Conservation (phyloP, 225 moss, liverwort and hornwort genomes). For the Bryum argenteum region DNA sequence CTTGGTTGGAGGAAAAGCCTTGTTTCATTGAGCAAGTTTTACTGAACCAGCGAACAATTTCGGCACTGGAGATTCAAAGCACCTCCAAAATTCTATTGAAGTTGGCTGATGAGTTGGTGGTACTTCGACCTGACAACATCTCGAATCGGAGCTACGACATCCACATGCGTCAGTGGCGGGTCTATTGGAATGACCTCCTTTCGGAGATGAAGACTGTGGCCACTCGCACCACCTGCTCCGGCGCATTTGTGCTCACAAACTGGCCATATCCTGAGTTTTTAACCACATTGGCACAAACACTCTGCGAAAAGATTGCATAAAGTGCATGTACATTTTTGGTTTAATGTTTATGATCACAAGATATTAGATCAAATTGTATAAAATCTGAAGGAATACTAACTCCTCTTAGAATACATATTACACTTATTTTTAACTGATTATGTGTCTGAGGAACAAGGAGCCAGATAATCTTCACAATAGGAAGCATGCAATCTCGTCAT, state of each 20-base stretch:
- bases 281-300: not conserved
- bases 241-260: not conserved
- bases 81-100: not conserved
- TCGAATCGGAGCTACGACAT: not conserved
- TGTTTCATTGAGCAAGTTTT: not conserved
- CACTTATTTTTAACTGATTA: no score
- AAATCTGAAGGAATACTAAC: no score
- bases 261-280: not conserved
- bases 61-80: not conserved
- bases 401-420: no score
- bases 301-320: not conserved
- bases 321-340: no score
- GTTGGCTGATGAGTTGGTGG: not conserved
- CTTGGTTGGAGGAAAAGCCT: not conserved
- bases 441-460: no score
- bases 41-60: not conserved
- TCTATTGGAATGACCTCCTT: not conserved
- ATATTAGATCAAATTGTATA: no score
- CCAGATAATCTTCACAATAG: no score
- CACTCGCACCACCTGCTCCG: not conserved
- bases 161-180: not conserved
- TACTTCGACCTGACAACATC: not conserved
- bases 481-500: no score
- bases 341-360: no score
- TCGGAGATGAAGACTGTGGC: not conserved